phyloP scores from a whole-genome alignment of 1,284 basidiomycete species.

The Cutaneotrichosporon dermatis region DNA sequence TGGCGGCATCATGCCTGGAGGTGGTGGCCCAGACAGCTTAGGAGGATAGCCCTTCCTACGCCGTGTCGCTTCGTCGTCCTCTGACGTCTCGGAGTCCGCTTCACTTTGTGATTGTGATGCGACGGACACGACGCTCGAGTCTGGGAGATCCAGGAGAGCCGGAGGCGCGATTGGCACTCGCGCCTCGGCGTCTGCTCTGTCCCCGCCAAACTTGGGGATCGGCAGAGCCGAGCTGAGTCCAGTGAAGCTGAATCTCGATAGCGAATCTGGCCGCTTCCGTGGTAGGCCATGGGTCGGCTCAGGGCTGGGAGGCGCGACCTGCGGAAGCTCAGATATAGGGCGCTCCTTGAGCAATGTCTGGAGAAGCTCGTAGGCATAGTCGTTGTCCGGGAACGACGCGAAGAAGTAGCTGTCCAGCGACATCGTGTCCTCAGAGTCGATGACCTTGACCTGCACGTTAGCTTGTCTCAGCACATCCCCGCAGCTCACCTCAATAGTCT shows the following conservation, averaged over 20 bases:
- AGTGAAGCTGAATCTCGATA: neutral
- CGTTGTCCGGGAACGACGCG: constrained; percentile 80
- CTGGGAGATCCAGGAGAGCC: constrained; percentile 15
- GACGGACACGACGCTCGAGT: constrained; percentile 13
- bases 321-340: constrained; percentile 28
- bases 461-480: neutral
- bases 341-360: constrained; percentile 64
- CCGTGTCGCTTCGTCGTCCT: constrained; percentile 8
- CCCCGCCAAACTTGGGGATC: constrained; percentile 13
- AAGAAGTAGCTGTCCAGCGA: constrained; percentile 74
- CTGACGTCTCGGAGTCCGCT: constrained; percentile 2
- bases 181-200: neutral
- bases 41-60: constrained; percentile 36
- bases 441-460: constrained; percentile 60
- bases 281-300: neutral
- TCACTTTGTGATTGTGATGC: neutral
- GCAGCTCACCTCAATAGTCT: constrained; percentile 67
- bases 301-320: constrained; percentile 24
- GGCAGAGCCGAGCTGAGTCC: neutral
- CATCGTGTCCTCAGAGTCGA: constrained; percentile 72
- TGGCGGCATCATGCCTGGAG: constrained; percentile 25
- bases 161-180: constrained; percentile 15
- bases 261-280: neutral
- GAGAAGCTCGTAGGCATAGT: constrained; percentile 70
- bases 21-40: constrained; percentile 30